Base-by-base conservation (phyloP, 805 yeast species). In the Kregervanrija pseudodelftensis region DNA sequence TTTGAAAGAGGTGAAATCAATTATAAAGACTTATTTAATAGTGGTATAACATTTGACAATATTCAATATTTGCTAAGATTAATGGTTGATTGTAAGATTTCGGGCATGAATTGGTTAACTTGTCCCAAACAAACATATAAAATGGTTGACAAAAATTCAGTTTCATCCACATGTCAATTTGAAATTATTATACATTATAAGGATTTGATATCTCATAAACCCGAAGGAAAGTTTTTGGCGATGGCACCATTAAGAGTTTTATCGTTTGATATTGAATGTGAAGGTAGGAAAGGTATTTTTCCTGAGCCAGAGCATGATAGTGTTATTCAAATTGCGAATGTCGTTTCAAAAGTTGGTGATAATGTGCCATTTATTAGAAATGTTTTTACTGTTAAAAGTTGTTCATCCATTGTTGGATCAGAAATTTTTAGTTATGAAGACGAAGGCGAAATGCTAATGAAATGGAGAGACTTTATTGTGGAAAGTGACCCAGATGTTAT, bases 71-170 rank as follows among this genome's bases (percentile, higher is more conserved):
- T 88, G 33, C 64, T 95, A 47, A 73, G 99, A 55, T 69, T 90
- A 64, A 88, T 93, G 93, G 79, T 93, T 37, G 99, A 93, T 65
- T 82, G 95, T 64, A 79, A 82, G 41, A 87, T 91, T 49, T 84
- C 91, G 1, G 95, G 99, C 35, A 93, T 93, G 99, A 85, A 95
- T 22, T 93, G 99, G 99, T 73, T 95, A 28, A 85, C 96, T 0
- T 72, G 91, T 22, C 97, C 98, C 0, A 76, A 72, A 45, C 79
- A 80, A 0, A 82, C 76, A 52, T 95, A 90, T 62, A 55, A 59
- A 1, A 40, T 80, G 50, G 71, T 79, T 2, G 51, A 60, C 1
- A 54, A 63, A 11, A 5, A 39, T 2, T 34, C 52, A 8, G 70
- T 66, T 49, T 73, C 81, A 8, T 86, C 96, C 0, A 77, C 82